These are phyloP conservation scores for Aspergillus fijiensis DNA, from an alignment of 2,329 filamentous ascomycete genomes.

Conservation along the genomic window DNA sequence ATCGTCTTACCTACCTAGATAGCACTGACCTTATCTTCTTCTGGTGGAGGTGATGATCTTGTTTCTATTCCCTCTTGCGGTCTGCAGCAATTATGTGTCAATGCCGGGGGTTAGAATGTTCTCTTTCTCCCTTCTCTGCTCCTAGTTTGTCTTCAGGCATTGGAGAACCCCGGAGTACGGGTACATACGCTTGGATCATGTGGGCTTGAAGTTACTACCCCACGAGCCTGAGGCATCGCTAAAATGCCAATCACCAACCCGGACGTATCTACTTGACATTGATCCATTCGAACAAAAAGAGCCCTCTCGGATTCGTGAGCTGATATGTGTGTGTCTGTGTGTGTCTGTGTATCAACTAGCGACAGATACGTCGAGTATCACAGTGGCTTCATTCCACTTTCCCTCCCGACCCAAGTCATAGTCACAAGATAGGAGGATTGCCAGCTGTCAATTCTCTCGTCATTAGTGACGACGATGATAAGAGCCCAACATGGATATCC, in stretches of 20 bases:
- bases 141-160: background rate
- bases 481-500: background rate
- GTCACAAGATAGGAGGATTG: constrained; percentile 21
- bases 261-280: background rate
- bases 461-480: constrained; percentile 1
- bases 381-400: constrained; percentile 5
- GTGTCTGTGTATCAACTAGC: background rate
- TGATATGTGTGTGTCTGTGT: background rate
- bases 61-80: constrained; percentile 8
- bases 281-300: background rate
- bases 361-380: constrained; percentile 9
- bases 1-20: constrained; percentile 19
- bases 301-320: no score
- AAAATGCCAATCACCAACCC: background rate
- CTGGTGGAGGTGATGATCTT: constrained; percentile 9
- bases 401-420: background rate
- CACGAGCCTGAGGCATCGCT: no score
- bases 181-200: background rate
- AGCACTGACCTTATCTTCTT: constrained; percentile 10
- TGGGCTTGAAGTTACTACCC: background rate
- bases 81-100: constrained; percentile 13
- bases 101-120: background rate
- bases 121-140: background rate
- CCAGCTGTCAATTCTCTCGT: constrained; percentile 20
- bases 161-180: background rate